Evolutionary conservation across 2,329 filamentous ascomycete genomes (phyloP).

Genomic region (Paraphoma sp.): DNA sequence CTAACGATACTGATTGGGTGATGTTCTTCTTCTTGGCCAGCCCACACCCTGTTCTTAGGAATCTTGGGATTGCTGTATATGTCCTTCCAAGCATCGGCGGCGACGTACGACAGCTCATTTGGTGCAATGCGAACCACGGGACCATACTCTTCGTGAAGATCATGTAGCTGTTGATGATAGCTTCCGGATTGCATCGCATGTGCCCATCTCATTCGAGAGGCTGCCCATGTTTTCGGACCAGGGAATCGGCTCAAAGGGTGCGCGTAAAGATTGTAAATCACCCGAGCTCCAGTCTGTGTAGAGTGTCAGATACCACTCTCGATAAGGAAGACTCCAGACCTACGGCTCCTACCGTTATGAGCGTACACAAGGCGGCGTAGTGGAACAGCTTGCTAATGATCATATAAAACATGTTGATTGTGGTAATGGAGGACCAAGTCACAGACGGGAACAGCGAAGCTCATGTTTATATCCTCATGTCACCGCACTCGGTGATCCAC

Average conservation of each 20-base stretch:
- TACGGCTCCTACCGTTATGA: neutral
- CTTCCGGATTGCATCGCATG: constrained; percentile 23
- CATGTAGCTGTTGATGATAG: constrained; percentile 11
- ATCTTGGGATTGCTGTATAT: constrained; percentile 42
- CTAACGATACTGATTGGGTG: constrained; percentile 16
- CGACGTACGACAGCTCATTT: constrained; percentile 56
- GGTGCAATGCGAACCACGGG: constrained; percentile 56
- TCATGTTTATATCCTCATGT: neutral
- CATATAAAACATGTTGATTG: neutral
- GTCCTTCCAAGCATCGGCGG: constrained; percentile 51
- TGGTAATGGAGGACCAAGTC: too few relatives aligned
- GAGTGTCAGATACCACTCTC: neutral
- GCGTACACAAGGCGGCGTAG: neutral
- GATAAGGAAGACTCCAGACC: too few relatives aligned
- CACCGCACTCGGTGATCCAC: neutral
- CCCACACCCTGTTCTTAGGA: constrained; percentile 18
- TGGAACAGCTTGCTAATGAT: neutral
- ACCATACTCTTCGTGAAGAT: constrained; percentile 38
- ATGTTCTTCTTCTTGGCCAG: constrained; percentile 10
- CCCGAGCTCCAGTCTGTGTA: neutral
- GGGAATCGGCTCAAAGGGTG: constrained; percentile 21
- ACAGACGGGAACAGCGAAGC: neutral
- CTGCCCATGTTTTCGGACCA: constrained; percentile 14
- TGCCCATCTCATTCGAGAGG: constrained; percentile 43
- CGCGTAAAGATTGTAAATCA: constrained; percentile 23